Conservation (phyloP, 2,329 filamentous ascomycete species). For the Colletotrichum brevisporum region DNA sequence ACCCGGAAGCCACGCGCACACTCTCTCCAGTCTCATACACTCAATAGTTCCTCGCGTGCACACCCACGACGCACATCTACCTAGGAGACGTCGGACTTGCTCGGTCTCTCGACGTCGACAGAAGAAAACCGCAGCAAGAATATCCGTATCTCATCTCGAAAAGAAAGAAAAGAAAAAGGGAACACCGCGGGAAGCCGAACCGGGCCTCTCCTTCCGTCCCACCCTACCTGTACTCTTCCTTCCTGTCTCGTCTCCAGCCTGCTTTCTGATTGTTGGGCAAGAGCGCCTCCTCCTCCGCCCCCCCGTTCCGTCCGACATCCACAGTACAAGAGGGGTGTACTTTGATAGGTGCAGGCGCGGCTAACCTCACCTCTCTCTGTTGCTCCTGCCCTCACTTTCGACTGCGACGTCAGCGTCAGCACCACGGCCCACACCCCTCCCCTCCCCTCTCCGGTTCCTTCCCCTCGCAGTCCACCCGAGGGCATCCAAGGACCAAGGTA, state of each 20-base stretch:
- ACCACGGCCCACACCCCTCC: constrained; percentile 4
- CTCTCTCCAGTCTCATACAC: too few species aligned
- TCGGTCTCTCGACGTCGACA: too few species aligned
- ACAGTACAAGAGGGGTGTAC: constrained; percentile 26
- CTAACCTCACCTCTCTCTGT: constrained; percentile 17
- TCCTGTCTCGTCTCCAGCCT: constrained; percentile 18
- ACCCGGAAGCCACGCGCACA: constrained; percentile 1
- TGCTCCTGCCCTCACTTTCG: constrained; percentile 14
- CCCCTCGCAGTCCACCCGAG: neutral
- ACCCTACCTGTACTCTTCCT: constrained; percentile 14
- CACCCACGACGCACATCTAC: neutral
- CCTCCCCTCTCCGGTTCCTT: constrained; percentile 13
- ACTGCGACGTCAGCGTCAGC: constrained; percentile 39
- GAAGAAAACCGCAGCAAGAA: too few species aligned
- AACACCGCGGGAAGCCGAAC: constrained; percentile 1
- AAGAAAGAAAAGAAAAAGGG: constrained; percentile 11
- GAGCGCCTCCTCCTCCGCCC: constrained; percentile 2
- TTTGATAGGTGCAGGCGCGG: constrained; percentile 26
- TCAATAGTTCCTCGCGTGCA: too few species aligned
- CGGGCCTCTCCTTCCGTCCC: constrained; percentile 24
- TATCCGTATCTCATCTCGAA: neutral
- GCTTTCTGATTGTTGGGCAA: constrained; percentile 26
- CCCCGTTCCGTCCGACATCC: constrained; percentile 1
- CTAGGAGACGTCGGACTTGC: constrained; percentile 11
- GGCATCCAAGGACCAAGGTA: neutral